phyloP scores from a whole-genome alignment of 805 yeast genomes.

The Torulaspora delbrueckii region DNA sequence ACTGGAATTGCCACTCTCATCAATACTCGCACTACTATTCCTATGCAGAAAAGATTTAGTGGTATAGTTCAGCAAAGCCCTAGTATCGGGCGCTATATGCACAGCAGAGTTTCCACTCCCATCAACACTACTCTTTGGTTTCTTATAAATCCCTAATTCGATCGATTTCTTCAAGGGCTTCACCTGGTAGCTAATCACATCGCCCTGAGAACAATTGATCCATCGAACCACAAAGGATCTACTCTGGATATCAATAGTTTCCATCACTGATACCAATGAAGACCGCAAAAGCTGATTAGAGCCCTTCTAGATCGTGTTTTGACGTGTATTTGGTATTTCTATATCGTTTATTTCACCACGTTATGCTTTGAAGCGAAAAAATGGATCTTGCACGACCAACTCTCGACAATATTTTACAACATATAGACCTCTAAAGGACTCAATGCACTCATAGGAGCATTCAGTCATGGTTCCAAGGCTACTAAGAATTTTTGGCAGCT shows the following conservation, averaged over 20 bases:
- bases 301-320: background rate
- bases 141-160: constrained; percentile 37
- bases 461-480: background rate
- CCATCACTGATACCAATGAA: constrained; percentile 46
- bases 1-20: constrained; percentile 6
- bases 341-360: constrained; percentile 1
- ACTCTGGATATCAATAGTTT: constrained; percentile 83
- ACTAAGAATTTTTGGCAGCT: background rate
- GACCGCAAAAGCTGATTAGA: background rate
- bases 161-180: constrained; percentile 70
- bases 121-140: constrained; percentile 22
- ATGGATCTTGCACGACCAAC: background rate
- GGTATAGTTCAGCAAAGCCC: constrained; percentile 26
- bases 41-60: constrained; percentile 21
- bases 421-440: background rate
- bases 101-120: constrained; percentile 18
- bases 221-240: constrained; percentile 87
- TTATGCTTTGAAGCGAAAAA: background rate
- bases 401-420: background rate
- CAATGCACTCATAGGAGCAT: background rate
- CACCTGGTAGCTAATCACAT: constrained; percentile 69
- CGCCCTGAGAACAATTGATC: constrained; percentile 71
- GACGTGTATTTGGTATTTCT: background rate
- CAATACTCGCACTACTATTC: constrained; percentile 15
- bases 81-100: constrained; percentile 33